Evolutionary conservation across 2,329 filamentous ascomycete species (phyloP).

Genomic region (Dryadomyces sulphureus): DNA sequence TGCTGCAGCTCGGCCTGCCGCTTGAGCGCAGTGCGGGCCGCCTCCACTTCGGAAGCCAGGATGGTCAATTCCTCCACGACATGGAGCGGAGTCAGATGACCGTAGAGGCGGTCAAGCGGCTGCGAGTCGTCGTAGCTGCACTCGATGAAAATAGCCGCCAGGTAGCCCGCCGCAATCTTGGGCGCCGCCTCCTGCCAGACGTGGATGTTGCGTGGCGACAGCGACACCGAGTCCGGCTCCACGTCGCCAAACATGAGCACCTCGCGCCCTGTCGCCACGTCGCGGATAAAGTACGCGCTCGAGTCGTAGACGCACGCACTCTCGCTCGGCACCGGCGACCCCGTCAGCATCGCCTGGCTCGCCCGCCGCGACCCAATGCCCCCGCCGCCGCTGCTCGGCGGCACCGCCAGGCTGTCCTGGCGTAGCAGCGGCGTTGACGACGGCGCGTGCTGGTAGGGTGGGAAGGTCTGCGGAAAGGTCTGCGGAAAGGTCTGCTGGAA

Average conservation of each 20-base stretch:
- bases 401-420: conserved; percentile 8
- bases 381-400: neutral
- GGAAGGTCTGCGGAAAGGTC: too few relatives aligned
- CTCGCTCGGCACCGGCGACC: conserved; percentile 19
- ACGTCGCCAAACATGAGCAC: conserved; percentile 92
- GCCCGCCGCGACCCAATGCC: conserved; percentile 1
- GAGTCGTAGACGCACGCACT: conserved; percentile 64
- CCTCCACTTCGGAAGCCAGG: conserved; percentile 57
- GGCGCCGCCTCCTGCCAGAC: conserved; percentile 84
- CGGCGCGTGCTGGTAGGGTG: neutral
- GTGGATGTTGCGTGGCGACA: conserved; percentile 63
- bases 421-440: conserved; percentile 3
- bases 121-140: conserved; percentile 82
- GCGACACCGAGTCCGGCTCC: conserved; percentile 75
- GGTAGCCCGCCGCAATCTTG: conserved; percentile 57
- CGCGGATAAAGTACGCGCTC: conserved; percentile 85
- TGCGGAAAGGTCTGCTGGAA: too few relatives aligned
- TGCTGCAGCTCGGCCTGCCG: conserved; percentile 3
- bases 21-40: conserved; percentile 22
- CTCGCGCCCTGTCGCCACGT: conserved; percentile 54
- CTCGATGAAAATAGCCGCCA: conserved; percentile 84
- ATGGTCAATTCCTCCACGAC: conserved; percentile 62
- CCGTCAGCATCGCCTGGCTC: neutral
- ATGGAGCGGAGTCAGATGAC: conserved; percentile 74
- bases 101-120: conserved; percentile 64